These are phyloP conservation scores for Isatis tinctoria DNA, from an alignment of 345 rosid genomes.

Conservation along the genomic window DNA sequence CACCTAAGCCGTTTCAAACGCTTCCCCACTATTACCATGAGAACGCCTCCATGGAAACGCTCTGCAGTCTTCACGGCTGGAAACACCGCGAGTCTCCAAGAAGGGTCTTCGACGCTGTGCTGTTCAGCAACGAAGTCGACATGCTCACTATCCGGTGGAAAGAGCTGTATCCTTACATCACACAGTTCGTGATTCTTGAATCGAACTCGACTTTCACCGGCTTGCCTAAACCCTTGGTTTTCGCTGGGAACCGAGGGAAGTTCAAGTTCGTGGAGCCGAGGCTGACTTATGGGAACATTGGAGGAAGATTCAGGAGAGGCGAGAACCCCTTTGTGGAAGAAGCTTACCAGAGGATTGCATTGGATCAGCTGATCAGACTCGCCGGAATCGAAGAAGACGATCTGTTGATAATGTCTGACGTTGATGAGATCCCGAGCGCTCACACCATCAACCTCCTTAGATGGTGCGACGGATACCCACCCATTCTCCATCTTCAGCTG, in stretches of 20 bases:
- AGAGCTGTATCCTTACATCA: slow-evolving; percentile 73
- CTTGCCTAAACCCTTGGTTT: slow-evolving; percentile 57
- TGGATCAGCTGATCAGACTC: slow-evolving; percentile 74
- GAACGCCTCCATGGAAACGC: slow-evolving; percentile 66
- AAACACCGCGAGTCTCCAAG: slow-evolving; percentile 75
- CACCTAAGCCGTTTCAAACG: slow-evolving; percentile 27
- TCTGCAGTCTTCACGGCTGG: slow-evolving; percentile 89
- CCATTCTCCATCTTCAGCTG: slow-evolving; percentile 82
- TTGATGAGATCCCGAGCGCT: slow-evolving; percentile 93
- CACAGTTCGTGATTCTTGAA: slow-evolving; percentile 83
- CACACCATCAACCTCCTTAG: slow-evolving; percentile 82
- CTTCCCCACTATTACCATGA: slow-evolving; percentile 78
- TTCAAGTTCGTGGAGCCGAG: slow-evolving; percentile 71
- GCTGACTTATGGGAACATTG: slow-evolving; percentile 73
- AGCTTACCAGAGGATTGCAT: slow-evolving; percentile 83
- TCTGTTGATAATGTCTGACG: slow-evolving; percentile 94
- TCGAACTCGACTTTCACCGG: slow-evolving; percentile 90
- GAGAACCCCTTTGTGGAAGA: slow-evolving; percentile 95
- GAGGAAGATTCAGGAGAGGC: slow-evolving; percentile 76
- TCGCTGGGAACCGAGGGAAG: slow-evolving; percentile 47
- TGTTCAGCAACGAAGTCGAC: slow-evolving; percentile 80
- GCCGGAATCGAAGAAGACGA: slow-evolving; percentile 92
- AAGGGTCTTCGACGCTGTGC: slow-evolving; percentile 77
- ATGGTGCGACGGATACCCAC: slow-evolving; percentile 87
- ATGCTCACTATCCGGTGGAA: slow-evolving; percentile 86